Conservation (phyloP, 164 flowering plant species). For the Tetracentron sinense region DNA sequence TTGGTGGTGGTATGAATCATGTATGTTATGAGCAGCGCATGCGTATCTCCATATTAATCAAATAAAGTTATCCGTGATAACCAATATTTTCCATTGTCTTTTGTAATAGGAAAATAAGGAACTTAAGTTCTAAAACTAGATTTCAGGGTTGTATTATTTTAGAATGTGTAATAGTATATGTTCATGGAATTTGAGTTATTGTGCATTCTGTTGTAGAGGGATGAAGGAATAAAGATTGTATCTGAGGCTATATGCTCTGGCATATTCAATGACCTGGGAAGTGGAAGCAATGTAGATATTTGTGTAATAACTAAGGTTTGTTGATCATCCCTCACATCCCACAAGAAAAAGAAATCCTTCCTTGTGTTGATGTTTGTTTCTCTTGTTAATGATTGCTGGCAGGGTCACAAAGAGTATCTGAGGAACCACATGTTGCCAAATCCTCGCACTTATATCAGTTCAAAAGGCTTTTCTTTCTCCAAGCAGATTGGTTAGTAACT, state of each 20-base stretch:
- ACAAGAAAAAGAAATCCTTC: too few relatives aligned
- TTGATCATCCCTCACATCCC: background rate
- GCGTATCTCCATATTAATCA: too few relatives aligned
- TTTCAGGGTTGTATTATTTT: background rate
- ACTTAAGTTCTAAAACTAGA: background rate
- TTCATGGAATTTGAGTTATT: background rate
- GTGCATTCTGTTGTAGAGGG: conserved; percentile 53
- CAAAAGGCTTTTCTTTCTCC: conserved; percentile 59
- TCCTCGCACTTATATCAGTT: conserved; percentile 70
- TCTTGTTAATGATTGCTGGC: conserved; percentile 9
- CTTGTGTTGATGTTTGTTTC: background rate
- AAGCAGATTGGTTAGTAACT: conserved; percentile 66
- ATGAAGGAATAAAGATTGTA: conserved; percentile 80
- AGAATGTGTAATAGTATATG: background rate
- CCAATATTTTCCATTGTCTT: too few relatives aligned
- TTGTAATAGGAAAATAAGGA: background rate
- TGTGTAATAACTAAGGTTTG: too few relatives aligned
- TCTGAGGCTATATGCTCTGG: conserved; percentile 84
- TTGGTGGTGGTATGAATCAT: too few relatives aligned
- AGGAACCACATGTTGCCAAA: conserved; percentile 72
- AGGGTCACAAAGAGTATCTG: conserved; percentile 77
- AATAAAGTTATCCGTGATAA: too few relatives aligned
- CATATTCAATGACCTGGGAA: too few relatives aligned
- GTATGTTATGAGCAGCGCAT: too few relatives aligned
- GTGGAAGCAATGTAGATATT: conserved; percentile 99